Percentiles rank a stretch among this genome's conserved stretches.
These are phyloP conservation scores for Beta macrorhiza DNA, from an alignment of 179 eudicot genomes.

Conservation along the genomic window DNA sequence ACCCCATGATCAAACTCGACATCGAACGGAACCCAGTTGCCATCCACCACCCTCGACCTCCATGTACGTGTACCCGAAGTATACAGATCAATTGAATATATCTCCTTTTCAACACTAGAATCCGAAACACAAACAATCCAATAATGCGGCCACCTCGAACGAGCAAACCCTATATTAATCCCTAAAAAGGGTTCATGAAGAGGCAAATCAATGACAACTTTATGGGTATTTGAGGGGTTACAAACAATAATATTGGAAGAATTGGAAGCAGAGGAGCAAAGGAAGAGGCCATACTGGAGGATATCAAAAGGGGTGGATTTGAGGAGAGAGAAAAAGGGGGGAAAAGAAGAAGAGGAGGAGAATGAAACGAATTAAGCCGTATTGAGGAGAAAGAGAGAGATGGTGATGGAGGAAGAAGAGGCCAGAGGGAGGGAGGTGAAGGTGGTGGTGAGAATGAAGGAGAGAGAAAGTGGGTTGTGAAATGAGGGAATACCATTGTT, in stretches of 20 bases:
- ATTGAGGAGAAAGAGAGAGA: constrained; percentile 6
- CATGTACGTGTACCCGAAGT: constrained; percentile 7
- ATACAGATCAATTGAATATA: constrained; percentile 20
- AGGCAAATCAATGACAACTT: neutral
- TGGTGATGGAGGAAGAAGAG: constrained; percentile 35
- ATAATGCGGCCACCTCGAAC: constrained; percentile 13
- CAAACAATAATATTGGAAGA: neutral
- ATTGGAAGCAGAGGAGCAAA: constrained; percentile 7
- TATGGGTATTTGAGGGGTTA: constrained; percentile 32
- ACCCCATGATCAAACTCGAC: constrained; percentile 38
- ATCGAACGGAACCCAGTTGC: constrained; percentile 34
- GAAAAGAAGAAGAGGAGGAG: neutral
- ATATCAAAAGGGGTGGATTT: constrained; percentile 23
- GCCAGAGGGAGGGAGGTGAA: constrained; percentile 25
- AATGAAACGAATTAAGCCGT: constrained; percentile 14
- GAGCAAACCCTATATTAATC: constrained; percentile 34
- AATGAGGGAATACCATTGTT: constrained; percentile 37
- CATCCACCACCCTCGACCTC: constrained; percentile 11
- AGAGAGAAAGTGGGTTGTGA: constrained; percentile 26
- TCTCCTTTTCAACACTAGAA: neutral
- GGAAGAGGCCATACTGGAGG: constrained; percentile 38
- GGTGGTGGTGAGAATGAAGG: constrained; percentile 31
- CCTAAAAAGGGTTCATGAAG: neutral
- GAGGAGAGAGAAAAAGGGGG: constrained; percentile 29
- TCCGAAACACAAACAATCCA: constrained; percentile 9